Evolutionary conservation across 2,329 filamentous ascomycete species (phyloP), one percentile per base, ranked within the genome.

Genomic region (Colletotrichum tropicicola): DNA sequence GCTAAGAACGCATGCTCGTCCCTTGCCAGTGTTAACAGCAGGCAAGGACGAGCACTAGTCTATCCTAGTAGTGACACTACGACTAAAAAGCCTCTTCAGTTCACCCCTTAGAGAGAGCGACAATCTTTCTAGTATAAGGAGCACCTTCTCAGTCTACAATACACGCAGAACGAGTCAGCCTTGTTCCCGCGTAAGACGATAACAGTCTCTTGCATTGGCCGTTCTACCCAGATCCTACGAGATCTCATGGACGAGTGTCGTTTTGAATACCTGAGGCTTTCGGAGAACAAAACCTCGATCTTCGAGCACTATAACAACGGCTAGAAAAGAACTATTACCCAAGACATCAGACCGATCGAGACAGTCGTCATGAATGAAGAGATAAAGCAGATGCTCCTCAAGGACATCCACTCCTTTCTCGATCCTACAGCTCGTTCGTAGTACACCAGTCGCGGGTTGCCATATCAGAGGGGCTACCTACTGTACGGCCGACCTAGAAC

Each of bases 401-500:
- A 68, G 51, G 77, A 81, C 64, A 71, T 78, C 12, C 70, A 76
- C 28, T 71, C 77, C 56, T 81, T 79, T 63, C 74, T 79, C 28
- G 73, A 77, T 57, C 70, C 64, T 9, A 59, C 69, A 15, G 72
- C 70, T 9, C 52, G 68, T 32, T 59, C 67, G 47, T 80, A 71
- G 68, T 78, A 79, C 51, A 69, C 72, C 3, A 70, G 76, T 30
- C 67, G 69, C 41, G 68, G 68, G 1, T 72, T 75, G 28, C 73
- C 70, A 15, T 73, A 75, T 56, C 68, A 68, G 17, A 72, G 73
- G 32, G 77, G 78, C 2, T 80, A 81, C 65, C 71, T 81, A 17
- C 74, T 82, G 25, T 60, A 79, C 54, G 75, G 78, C 1, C 77
- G 74, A 3, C 78, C 78, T 10, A 75, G 79, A 17, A 81, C 76